Evolutionary conservation across 352 stramenopile species (phyloP).

Genomic region (Blastocystis sp.): DNA sequence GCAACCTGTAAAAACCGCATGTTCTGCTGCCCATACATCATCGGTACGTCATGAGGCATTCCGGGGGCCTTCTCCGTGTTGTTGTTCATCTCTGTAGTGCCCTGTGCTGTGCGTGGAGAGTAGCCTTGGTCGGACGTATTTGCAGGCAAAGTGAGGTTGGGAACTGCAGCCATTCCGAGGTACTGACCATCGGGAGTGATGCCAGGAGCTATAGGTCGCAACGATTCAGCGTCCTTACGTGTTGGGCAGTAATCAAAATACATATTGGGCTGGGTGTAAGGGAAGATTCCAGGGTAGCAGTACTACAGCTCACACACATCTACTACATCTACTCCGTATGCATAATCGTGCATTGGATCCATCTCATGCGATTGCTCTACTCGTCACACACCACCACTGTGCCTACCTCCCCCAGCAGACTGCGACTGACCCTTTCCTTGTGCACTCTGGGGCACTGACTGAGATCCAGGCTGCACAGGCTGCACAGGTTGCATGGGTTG

Average conservation of each 20-base stretch:
- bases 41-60: background rate
- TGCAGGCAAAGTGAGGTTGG: background rate
- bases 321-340: background rate
- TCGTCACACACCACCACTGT: background rate
- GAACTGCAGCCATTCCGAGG: background rate
- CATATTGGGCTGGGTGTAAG: background rate
- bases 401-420: background rate
- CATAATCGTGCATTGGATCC: background rate
- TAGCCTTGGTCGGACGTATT: background rate
- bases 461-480: background rate
- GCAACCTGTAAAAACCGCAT: background rate
- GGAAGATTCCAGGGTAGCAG: background rate
- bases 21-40: slow-evolving; percentile 41
- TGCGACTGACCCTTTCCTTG: background rate
- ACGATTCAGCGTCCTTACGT: background rate
- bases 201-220: background rate
- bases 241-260: background rate
- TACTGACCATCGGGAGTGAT: background rate
- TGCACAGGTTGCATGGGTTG: background rate
- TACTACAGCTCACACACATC: background rate
- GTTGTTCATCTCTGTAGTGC: background rate
- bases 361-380: background rate
- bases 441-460: background rate
- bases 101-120: background rate
- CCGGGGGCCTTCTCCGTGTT: slow-evolving; percentile 1